Base-by-base conservation (phyloP, 345 rosid genomes). In the Citrus inodora region DNA sequence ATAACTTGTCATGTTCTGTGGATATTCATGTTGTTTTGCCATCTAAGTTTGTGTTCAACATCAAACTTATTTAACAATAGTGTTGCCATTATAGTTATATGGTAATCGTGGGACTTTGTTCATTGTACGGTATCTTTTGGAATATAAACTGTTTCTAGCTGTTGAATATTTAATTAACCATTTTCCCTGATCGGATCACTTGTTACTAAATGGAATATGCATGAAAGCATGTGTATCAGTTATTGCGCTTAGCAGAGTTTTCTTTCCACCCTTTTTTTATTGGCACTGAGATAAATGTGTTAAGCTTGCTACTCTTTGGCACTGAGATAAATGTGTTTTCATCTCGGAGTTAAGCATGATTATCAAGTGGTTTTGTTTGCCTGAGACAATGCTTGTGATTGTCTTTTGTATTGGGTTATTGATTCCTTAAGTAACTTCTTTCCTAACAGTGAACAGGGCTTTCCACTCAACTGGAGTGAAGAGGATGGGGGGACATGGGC, bases 401-500 rank as follows among this genome's bases (percentile, higher is more conserved):
- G 32, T 65, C 46, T 38, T 32, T 56, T 27, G n/a, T 63, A 28
- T 17, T 24, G 9, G 60, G n/a, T 46, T 60, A 22, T 21, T 56
- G 40, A 46, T 51, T 2, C 59, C 60, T 22, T 71, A 74, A 16
- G n/a, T 28, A 5, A 21, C 22, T 77, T 78, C 11, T 79, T 30
- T 48, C 71, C 65, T 78, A 62, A 33, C 82, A 88, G 90, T 75
- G 68, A 84, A 66, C 70, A 81, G 82, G 78, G 84, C 80, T 63
- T 74, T 88, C 76, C 97, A 89, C 82, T 89, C 94, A 11, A 92
- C 90, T n/a, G 92, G 92, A 69, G 89, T 88, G 87, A 92, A 92
- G 87, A 86, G 88, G 72, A 92, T 92, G 90, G 89, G 96, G 7
- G 93, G 87, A 61, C 93, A 89, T 78, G 90, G 81, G 25, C 91